Evolutionary conservation across 495 filamentous ascomycete species (phyloP), one percentile per base, ranked within the genome.

Genomic region (Neurospora intermedia): DNA sequence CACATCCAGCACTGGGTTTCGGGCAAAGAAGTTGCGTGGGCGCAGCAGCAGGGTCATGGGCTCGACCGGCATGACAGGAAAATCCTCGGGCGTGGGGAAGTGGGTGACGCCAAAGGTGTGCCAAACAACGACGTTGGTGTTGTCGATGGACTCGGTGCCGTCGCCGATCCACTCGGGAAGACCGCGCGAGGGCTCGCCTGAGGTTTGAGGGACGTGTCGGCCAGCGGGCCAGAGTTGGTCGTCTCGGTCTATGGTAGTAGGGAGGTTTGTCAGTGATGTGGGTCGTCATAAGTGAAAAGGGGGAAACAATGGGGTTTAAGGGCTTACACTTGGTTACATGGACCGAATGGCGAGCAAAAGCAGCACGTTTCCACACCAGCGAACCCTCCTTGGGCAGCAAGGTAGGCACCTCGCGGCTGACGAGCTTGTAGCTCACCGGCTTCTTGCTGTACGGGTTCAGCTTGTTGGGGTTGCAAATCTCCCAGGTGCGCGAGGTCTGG

Each of bases 71-170:
- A 98, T 98, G 76, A 98, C 86, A 41, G 95, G 95, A 83, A 92
- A 98, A 80, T 98, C 95, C 78, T 98, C 95, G 0, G 94, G 94
- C 1, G 93, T 82, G 0, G 95, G 94, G 86, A 97, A 97, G 80
- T 98, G 95, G 9, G 91, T 94, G 6, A 97, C 84, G 40, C 95
- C 95, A 77, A 97, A 98, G 0, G 95, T 98, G 81, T 98, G 95
- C 95, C 95, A 98, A 27, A 98, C 87, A 4, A 98, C 95, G 31
- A 97, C 81, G 81, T 98, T 92, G 8, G 90, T 92, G 82, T 97
- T 92, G 38, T 93, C 93, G 75, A 97, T 91, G 45, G 84, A 89
- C 75, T 84, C 88, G 54, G 82, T 84, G n/a, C 90, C 89, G 72
- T 93, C 89, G 8, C 87, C 89, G 74, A 97, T 92, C 94, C 94